These are phyloP conservation scores for Solanum boliviense DNA, from an alignment of 257 asterid species.

Conservation along the genomic window DNA sequence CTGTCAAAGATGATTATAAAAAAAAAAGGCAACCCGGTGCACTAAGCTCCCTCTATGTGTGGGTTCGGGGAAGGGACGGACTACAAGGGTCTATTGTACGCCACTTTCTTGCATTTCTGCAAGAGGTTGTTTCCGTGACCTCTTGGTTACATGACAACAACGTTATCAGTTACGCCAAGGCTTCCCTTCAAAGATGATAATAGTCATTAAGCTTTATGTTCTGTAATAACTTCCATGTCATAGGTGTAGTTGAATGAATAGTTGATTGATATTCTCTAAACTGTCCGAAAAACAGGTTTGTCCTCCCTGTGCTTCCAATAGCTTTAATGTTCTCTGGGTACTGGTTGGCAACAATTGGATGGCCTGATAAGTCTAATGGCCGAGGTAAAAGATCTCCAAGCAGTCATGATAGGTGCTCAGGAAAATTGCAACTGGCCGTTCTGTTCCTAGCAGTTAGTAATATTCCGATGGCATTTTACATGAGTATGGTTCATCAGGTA, in stretches of 20 bases:
- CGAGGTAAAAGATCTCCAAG: constrained; percentile 19
- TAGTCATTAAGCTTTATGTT: neutral
- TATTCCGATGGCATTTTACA: constrained; percentile 86
- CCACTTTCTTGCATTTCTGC: neutral
- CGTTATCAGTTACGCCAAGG: neutral
- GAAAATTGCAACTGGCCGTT: constrained; percentile 34
- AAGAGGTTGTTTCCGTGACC: neutral
- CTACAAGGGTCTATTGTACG: neutral
- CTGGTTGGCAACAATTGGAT: constrained; percentile 44
- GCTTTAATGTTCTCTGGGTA: constrained; percentile 81
- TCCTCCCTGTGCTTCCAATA: constrained; percentile 92
- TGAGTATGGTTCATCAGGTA: constrained; percentile 98
- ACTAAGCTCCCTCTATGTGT: neutral
- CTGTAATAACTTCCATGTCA: neutral
- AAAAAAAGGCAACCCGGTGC: neutral
- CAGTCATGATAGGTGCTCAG: constrained; percentile 6
- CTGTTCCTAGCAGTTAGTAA: constrained; percentile 61
- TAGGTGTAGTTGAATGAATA: neutral
- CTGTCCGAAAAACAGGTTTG: constrained; percentile 62
- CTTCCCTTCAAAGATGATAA: neutral
- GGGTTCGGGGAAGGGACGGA: neutral
- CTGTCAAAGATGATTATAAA: neutral
- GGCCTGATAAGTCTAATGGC: constrained; percentile 9
- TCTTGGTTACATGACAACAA: neutral
- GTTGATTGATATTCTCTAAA: constrained; percentile 30